Percentiles rank a stretch among this genome's conserved stretches.
phyloP scores from a whole-genome alignment of 352 stramenopile species.

The Globisporangium carolinianum region DNA sequence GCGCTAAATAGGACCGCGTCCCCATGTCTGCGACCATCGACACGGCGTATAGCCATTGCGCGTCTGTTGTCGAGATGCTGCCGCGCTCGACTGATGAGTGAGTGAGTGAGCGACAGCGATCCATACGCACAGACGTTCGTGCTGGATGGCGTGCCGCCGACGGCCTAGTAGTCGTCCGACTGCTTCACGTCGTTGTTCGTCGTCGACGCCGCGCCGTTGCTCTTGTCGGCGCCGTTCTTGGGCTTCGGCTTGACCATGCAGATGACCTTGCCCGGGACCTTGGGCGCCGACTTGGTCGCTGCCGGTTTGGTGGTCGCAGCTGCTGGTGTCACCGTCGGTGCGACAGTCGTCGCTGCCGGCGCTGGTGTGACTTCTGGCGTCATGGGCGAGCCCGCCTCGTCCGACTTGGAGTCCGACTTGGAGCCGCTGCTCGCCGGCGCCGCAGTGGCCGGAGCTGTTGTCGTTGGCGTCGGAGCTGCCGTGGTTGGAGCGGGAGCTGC shows the following conservation, averaged over 20 bases:
- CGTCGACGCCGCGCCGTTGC: background rate
- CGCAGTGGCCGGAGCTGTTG: background rate
- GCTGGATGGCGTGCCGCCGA: too few relatives aligned
- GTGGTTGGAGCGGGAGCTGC: background rate
- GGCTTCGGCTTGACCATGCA: conserved; percentile 2
- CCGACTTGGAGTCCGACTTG: background rate
- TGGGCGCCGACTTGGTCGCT: background rate
- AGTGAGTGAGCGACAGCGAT: too few relatives aligned
- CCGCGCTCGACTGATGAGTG: too few relatives aligned
- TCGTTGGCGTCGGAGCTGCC: background rate
- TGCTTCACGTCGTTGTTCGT: background rate
- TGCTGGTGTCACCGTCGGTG: conserved; percentile 5
- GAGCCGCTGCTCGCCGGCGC: background rate
- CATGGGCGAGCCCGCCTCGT: conserved; percentile 6
- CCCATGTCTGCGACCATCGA: background rate
- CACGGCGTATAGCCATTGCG: too few relatives aligned
- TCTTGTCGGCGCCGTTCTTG: background rate
- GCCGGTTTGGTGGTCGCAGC: conserved; percentile 15
- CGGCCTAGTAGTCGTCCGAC: too few relatives aligned
- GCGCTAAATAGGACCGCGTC: conserved; percentile 1
- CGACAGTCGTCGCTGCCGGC: background rate
- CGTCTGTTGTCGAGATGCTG: too few relatives aligned
- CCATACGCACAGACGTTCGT: too few relatives aligned
- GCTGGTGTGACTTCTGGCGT: background rate
- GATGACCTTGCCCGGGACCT: background rate